Percentiles rank a stretch among this genome's conserved stretches.
Evolutionary conservation across 805 yeast species (phyloP).

Genomic region (Candida tallmaniae): DNA sequence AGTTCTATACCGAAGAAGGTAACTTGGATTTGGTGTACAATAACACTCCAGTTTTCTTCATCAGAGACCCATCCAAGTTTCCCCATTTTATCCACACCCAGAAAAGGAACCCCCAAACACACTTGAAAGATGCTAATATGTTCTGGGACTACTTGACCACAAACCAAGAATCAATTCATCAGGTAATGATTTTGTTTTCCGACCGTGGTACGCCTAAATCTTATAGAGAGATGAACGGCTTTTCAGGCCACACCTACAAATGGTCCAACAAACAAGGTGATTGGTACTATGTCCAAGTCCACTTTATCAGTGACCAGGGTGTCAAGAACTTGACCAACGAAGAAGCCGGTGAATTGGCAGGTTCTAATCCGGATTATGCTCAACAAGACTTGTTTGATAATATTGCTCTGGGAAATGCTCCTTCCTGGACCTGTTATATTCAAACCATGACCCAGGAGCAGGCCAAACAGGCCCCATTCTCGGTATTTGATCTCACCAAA

Average conservation of each 20-base stretch:
- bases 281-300: conserved; percentile 77
- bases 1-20: conserved; percentile 80
- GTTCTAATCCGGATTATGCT: conserved; percentile 78
- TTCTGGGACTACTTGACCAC: conserved; percentile 78
- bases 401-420: conserved; percentile 71
- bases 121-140: conserved; percentile 74
- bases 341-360: conserved; percentile 64
- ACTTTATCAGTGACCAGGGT: conserved; percentile 65
- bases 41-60: conserved; percentile 81
- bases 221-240: conserved; percentile 76
- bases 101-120: conserved; percentile 79
- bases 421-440: conserved; percentile 81
- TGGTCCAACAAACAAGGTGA: conserved; percentile 74
- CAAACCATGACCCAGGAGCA: conserved; percentile 85
- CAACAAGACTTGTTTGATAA: conserved; percentile 76
- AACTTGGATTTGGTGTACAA: conserved; percentile 81
- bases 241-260: conserved; percentile 80
- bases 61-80: conserved; percentile 82
- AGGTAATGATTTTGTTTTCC: conserved; percentile 66
- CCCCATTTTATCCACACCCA: conserved; percentile 88
- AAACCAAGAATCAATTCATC: conserved; percentile 73
- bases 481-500: conserved; percentile 87
- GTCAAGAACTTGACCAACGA: conserved; percentile 49
- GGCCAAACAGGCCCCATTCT: conserved; percentile 70
- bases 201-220: conserved; percentile 82